phyloP scores from a whole-genome alignment of 176 grass and related monocot species.

The Eleusine indica region DNA sequence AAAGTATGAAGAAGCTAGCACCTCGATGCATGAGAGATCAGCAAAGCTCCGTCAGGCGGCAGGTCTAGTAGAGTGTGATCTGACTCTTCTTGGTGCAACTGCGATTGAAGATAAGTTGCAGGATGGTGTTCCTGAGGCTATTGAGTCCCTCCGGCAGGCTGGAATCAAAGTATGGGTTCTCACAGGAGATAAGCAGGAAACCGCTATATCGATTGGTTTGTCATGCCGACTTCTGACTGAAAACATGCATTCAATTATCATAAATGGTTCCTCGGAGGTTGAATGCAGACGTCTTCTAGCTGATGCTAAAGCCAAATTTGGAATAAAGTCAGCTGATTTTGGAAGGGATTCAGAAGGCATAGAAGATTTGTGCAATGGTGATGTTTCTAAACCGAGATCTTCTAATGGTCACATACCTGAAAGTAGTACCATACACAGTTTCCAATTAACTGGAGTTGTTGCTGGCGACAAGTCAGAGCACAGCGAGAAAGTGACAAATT shows the following conservation, averaged over 20 bases:
- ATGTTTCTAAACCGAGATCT: slow-evolving; percentile 46
- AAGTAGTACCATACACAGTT: slow-evolving; percentile 37
- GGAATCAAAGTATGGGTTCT: slow-evolving; percentile 99
- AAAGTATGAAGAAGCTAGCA: slow-evolving; percentile 94
- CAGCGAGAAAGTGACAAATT: slow-evolving; percentile 42
- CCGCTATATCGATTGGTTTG: slow-evolving; percentile 96
- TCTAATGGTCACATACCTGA: slow-evolving; percentile 56
- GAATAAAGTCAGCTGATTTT: slow-evolving; percentile 63
- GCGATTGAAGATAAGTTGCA: slow-evolving; percentile 98
- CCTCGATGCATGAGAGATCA: slow-evolving; percentile 87
- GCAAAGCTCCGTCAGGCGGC: slow-evolving; percentile 91
- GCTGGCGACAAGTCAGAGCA: slow-evolving; percentile 40
- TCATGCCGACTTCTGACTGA: slow-evolving; percentile 82
- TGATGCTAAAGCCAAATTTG: slow-evolving; percentile 74
- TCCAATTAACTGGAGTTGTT: slow-evolving; percentile 51
- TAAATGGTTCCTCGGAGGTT: slow-evolving; percentile 92
- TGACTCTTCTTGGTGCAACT: slow-evolving; percentile 92
- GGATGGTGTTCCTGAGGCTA: slow-evolving; percentile 97
- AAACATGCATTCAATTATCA: slow-evolving; percentile 78
- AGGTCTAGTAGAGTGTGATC: slow-evolving; percentile 78
- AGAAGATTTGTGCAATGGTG: slow-evolving; percentile 46
- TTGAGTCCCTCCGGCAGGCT: slow-evolving; percentile 91
- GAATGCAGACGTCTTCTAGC: slow-evolving; percentile 83
- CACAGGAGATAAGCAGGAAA: slow-evolving; percentile 99
- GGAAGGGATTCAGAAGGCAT: slow-evolving; percentile 34